phyloP scores from a whole-genome alignment of 345 rosid genomes.

The Aethionema arabicum region DNA sequence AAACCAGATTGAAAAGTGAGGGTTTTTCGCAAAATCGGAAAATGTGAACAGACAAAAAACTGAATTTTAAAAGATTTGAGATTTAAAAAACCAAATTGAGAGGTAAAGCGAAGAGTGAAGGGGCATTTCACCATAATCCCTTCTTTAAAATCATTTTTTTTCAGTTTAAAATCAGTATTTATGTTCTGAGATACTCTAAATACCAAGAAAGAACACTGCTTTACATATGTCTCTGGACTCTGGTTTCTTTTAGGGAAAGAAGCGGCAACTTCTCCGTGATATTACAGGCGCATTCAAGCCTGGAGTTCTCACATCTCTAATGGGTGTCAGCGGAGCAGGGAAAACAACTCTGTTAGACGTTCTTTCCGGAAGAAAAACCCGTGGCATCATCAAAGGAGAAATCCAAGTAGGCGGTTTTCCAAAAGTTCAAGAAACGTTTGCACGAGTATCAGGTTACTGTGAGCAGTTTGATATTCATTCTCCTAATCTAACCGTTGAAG shows the following conservation, averaged over 20 bases:
- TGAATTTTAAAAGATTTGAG: too few species aligned
- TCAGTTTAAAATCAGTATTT: neutral
- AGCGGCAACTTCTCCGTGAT: slow-evolving; percentile 51
- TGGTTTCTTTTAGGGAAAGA: slow-evolving; percentile 45
- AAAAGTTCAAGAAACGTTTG: slow-evolving; percentile 60
- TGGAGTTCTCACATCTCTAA: slow-evolving; percentile 62
- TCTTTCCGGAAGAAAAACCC: slow-evolving; percentile 62
- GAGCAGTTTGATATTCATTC: slow-evolving; percentile 72
- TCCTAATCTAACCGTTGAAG: slow-evolving; percentile 57
- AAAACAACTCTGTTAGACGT: slow-evolving; percentile 74
- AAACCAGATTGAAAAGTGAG: too few species aligned
- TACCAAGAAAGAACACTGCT: slow-evolving; percentile 1
- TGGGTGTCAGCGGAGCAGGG: slow-evolving; percentile 77
- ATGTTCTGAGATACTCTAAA: neutral
- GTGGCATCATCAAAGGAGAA: slow-evolving; percentile 54
- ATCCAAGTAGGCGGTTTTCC: slow-evolving; percentile 55
- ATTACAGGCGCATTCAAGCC: slow-evolving; percentile 60
- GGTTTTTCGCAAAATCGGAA: too few species aligned
- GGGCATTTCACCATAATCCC: too few species aligned
- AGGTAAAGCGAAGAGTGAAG: too few species aligned
- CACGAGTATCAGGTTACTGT: slow-evolving; percentile 64
- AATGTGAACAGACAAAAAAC: too few species aligned
- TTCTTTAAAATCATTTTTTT: too few species aligned
- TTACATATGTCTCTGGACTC: slow-evolving; percentile 19
- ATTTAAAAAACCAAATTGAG: too few species aligned